Base-by-base conservation (phyloP, 192 early-diverging fungal genomes). In the Coemansia sp. region DNA sequence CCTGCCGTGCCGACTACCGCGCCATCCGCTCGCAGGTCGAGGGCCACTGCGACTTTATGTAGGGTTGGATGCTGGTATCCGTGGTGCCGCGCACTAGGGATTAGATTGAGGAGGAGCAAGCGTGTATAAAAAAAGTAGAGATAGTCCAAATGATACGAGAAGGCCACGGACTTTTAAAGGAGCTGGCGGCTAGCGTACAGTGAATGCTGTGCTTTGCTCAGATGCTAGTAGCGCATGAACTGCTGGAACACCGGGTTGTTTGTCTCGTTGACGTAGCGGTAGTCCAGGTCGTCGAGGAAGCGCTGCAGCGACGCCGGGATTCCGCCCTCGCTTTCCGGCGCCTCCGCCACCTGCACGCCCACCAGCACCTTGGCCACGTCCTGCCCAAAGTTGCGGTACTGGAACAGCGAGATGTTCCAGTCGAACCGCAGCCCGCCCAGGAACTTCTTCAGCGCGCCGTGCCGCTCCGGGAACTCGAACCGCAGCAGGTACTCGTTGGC, bases 401-500 rank as follows among this genome's bases (percentile, higher is more conserved):
- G 95, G 81, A 97, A 98, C 23, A 97, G 79, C 15, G 91, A 86
- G 14, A 94, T 87, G 70, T 87, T 87, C 85, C 83, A 89, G 29
- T 58, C 75, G 32, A 84, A 79, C 20, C 66, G 57, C 29, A 97
- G 54, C 8, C 84, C 83, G 20, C 67, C 50, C 30, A 99, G 76
- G 68, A 99, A 98, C 62, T 90, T 86, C 15, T 84, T 78, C 34
- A 98, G 77, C 5, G 93, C 93, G 30, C 94, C 97, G 2, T 93
- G 95, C 32, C 92, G 81, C 66, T 98, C 95, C 5, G 93, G 94
- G 80, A 98, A 99, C 65, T 90, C 83, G 78, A 98, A 98, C 35
- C 97, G 81, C 73, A 93, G 88, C 59, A 99, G 67, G 5, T 88
- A 82, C 71, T 99, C 95, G 62, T 97, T 84, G 25, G 77, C 80